phyloP scores from a whole-genome alignment of 768 basidiomycete genomes.

The Phanerochaete carnosa region DNA sequence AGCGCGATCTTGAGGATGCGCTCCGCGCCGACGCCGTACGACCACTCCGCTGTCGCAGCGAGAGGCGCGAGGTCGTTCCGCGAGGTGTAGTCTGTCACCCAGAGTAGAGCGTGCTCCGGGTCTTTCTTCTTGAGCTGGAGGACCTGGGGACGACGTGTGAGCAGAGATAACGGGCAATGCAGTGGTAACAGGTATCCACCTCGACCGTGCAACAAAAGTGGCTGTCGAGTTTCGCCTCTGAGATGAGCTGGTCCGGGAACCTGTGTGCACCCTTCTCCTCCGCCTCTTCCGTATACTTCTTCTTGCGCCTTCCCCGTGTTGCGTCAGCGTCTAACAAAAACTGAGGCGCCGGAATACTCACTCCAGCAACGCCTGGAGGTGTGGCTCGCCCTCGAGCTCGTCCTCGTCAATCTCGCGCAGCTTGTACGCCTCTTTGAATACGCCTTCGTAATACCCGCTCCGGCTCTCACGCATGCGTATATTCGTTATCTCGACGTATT shows the following conservation, averaged over 20 bases:
- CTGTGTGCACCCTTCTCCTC: conserved; percentile 25
- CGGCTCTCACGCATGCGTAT: conserved; percentile 38
- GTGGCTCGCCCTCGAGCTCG: conserved; percentile 30
- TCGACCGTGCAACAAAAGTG: conserved; percentile 59
- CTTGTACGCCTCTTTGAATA: conserved; percentile 47
- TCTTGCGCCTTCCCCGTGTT: conserved; percentile 47
- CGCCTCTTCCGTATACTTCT: conserved; percentile 34
- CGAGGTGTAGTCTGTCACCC: conserved; percentile 65
- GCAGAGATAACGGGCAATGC: background rate
- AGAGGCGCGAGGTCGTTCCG: conserved; percentile 39
- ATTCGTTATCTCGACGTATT: conserved; percentile 54
- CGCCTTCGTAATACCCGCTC: conserved; percentile 49
- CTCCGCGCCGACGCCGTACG: conserved; percentile 46
- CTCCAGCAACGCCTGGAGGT: conserved; percentile 51
- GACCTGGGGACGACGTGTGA: conserved; percentile 33
- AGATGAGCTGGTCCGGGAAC: conserved; percentile 45
- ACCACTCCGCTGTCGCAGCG: conserved; percentile 21
- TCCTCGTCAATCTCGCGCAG: conserved; percentile 22
- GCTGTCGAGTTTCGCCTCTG: conserved; percentile 38
- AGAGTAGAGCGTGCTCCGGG: conserved; percentile 37
- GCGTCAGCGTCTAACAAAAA: background rate
- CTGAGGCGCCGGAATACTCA: too few relatives aligned
- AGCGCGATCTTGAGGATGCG: conserved; percentile 51
- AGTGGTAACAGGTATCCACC: conserved; percentile 32
- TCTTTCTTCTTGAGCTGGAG: conserved; percentile 37